These are phyloP conservation scores for Phaeosphaeriaceae sp. DNA, from an alignment of 2,329 filamentous ascomycete genomes.

Conservation along the genomic window DNA sequence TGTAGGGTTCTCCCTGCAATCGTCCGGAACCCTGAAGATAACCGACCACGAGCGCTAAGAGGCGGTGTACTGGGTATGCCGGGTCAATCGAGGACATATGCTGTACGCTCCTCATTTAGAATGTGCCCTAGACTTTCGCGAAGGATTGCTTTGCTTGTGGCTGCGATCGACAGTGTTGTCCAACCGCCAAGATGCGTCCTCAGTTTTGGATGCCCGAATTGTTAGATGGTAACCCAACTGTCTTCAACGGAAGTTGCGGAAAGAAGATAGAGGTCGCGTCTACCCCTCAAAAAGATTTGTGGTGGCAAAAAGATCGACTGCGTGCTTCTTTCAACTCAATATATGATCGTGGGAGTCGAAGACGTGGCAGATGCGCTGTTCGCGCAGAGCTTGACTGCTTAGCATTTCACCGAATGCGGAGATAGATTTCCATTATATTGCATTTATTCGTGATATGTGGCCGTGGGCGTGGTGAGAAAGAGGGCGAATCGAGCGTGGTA, in stretches of 20 bases:
- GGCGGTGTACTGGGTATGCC: constrained; percentile 19
- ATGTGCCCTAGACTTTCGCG: not conserved
- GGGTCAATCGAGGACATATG: not conserved
- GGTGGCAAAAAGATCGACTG: constrained; percentile 40
- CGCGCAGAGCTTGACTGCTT: constrained; percentile 10
- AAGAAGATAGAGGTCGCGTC: constrained; percentile 7
- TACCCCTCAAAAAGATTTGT: constrained; percentile 5
- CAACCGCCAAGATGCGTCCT: not conserved
- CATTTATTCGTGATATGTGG: constrained; percentile 8
- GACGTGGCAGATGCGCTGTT: constrained; percentile 32
- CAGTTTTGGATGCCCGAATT: not conserved
- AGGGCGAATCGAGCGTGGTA: constrained; percentile 12
- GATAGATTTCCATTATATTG: not conserved
- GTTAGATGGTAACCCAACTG: not conserved
- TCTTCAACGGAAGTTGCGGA: constrained; percentile 5
- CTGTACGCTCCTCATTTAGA: not conserved
- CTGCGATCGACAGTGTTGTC: not conserved
- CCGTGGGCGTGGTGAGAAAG: constrained; percentile 8
- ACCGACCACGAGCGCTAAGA: constrained; percentile 6
- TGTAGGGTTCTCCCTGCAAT: constrained; percentile 27
- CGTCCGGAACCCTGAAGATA: constrained; percentile 14
- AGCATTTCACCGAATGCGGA: constrained; percentile 8
- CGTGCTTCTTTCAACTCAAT: constrained; percentile 13
- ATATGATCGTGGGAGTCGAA: constrained; percentile 6
- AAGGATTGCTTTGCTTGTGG: not conserved